Conservation (phyloP, 164 flowering plant genomes). For the Chimonanthus salicifolius region DNA sequence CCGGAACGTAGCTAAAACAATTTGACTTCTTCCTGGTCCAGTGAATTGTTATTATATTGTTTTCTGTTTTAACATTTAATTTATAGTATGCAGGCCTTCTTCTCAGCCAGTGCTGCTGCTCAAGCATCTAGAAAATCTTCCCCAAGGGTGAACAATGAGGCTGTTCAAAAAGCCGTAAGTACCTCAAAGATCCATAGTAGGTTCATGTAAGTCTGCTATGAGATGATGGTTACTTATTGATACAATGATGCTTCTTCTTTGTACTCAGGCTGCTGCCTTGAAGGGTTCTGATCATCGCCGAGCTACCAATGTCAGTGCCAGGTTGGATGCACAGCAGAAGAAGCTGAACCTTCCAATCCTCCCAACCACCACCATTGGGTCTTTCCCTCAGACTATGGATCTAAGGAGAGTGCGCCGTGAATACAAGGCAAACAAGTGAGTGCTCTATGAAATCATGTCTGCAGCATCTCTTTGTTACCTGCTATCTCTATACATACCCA, state of each 20-base stretch:
- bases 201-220: background rate
- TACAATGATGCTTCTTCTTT: background rate
- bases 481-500: background rate
- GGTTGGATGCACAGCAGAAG: conserved; percentile 26
- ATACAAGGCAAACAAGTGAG: conserved; percentile 27
- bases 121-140: conserved; percentile 63
- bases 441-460: background rate
- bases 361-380: conserved; percentile 27
- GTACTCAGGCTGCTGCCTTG: conserved; percentile 72
- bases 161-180: conserved; percentile 66
- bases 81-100: conserved; percentile 42
- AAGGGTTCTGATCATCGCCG: conserved; percentile 86
- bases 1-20: background rate
- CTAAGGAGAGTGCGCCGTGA: conserved; percentile 27
- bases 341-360: conserved; percentile 24
- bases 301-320: conserved; percentile 66
- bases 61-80: background rate
- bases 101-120: conserved; percentile 57
- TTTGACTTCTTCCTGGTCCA: background rate
- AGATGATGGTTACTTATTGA: too few species aligned
- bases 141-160: conserved; percentile 63
- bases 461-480: background rate
- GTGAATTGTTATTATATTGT: too few species aligned
- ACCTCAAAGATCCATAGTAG: background rate
- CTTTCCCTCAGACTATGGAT: conserved; percentile 28